These are phyloP conservation scores for Pythium sp. DNA, from an alignment of 352 stramenopile genomes.

Conservation along the genomic window DNA sequence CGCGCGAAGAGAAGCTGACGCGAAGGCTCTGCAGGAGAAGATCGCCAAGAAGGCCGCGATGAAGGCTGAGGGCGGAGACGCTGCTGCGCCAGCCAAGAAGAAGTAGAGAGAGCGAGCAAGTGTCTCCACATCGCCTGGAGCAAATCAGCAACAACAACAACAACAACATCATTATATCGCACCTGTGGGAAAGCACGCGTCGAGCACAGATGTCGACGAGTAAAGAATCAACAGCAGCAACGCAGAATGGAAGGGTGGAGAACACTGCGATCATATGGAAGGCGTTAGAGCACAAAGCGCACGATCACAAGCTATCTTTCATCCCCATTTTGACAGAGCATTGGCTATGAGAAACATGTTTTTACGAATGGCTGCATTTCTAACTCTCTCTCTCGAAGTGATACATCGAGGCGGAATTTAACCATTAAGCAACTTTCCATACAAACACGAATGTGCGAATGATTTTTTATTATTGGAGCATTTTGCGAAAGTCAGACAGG, in stretches of 20 bases:
- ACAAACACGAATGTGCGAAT: not conserved
- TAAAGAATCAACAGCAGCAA: not conserved
- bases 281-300: conserved; percentile 2
- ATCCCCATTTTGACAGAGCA: not conserved
- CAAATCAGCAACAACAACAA: not conserved
- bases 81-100: conserved; percentile 31
- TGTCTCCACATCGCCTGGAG: not conserved
- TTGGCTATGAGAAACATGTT: not conserved
- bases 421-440: not conserved
- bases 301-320: not conserved
- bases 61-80: conserved; percentile 49
- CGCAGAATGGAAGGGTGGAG: not conserved
- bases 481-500: conserved; percentile 77
- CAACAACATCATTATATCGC: conserved; percentile 15
- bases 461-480: conserved; percentile 35
- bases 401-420: not conserved
- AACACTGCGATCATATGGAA: not conserved
- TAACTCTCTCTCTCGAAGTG: not conserved
- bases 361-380: not conserved
- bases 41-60: conserved; percentile 69
- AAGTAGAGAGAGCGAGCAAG: conserved; percentile 18
- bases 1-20: conserved; percentile 63
- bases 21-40: conserved; percentile 81
- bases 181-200: not conserved
- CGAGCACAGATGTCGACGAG: not conserved